phyloP scores from a whole-genome alignment of 352 stramenopile species.

The Phytophthora macrochlamydospora region DNA sequence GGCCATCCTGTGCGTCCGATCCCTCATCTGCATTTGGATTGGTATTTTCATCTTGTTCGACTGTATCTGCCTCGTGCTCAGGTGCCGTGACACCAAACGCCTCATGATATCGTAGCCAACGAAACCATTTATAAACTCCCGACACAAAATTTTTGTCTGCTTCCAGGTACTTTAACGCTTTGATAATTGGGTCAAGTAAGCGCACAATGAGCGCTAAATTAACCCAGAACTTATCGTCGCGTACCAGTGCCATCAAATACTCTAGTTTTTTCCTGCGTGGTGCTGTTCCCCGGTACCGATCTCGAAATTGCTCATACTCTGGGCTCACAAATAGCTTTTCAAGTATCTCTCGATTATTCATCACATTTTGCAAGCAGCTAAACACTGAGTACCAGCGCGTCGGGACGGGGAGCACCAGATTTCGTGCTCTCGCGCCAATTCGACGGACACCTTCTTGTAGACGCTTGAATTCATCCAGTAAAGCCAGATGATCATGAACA shows the following conservation, averaged over 20 bases:
- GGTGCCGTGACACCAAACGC: slow-evolving; percentile 1
- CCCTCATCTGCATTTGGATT: too few species aligned
- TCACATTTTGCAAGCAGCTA: not conserved
- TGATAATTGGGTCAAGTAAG: slow-evolving; percentile 4
- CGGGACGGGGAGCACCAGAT: slow-evolving; percentile 1
- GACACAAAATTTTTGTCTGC: slow-evolving; percentile 1
- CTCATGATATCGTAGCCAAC: not conserved
- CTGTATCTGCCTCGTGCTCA: not conserved
- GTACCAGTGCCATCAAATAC: not conserved
- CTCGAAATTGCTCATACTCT: slow-evolving; percentile 1
- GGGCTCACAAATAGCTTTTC: slow-evolving; percentile 2
- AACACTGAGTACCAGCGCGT: slow-evolving; percentile 7
- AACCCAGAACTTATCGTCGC: not conserved
- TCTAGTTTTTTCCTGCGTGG: not conserved
- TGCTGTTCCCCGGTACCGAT: slow-evolving; percentile 1
- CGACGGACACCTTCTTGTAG: not conserved
- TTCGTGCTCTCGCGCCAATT: not conserved
- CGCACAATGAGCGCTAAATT: not conserved
- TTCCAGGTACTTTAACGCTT: not conserved
- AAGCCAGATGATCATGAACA: not conserved
- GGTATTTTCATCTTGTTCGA: too few species aligned
- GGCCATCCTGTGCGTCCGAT: too few species aligned
- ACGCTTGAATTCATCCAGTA: slow-evolving; percentile 4
- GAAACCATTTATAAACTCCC: not conserved
- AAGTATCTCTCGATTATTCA: slow-evolving; percentile 2